Evolutionary conservation across 2,329 filamentous ascomycete species (phyloP), one percentile per base, ranked within the genome.

Genomic region (Phaeomoniella chlamydospora): DNA sequence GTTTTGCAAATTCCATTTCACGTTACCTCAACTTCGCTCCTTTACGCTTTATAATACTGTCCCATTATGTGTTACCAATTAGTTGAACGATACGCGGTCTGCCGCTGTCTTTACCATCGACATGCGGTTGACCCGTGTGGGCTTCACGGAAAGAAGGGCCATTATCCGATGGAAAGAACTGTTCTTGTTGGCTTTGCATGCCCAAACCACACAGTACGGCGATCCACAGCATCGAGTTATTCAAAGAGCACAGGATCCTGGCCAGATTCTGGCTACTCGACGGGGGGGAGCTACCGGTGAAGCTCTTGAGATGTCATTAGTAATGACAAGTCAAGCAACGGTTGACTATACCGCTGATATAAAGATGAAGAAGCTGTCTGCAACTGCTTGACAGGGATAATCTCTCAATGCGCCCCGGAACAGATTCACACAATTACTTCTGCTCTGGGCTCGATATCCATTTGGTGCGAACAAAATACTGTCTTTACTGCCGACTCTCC

Each of bases 151-250:
- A 76, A 80, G 40, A 72, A 74, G 34, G 79, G 79, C 33, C 86
- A 94, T 51, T 49, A 50, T 32, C 64, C 87, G 39, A 74, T 84
- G 45, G 77, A 82, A 50, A 78, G 80, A 53, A 81, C 73, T 4
- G 80, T 94, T 35, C 66, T 83, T 14, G 85, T 94, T 15, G 87
- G 86, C 35, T 90, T 90, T 52, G 71, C 79, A 36, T 94, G 86
- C 59, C 56, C 62, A 32, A 56, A 54, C 16, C 80, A 84, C 45
- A 46, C 45, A 12, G 39, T 42, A 29, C 36, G 35, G 34, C 43
- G 41, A 35, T 39, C 34, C 37, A 46, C 40, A 22, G 43, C 39
- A 26, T 34, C 31, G 22, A 37, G 32, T 19, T 39, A 38, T 5
- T 39, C 46, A 30, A 34, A 42, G 31, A 34, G 34, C 13, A 29